Evolutionary conservation across 2,329 filamentous ascomycete species (phyloP), one percentile per base, ranked within the genome.

Genomic region (Moelleriella libera): DNA sequence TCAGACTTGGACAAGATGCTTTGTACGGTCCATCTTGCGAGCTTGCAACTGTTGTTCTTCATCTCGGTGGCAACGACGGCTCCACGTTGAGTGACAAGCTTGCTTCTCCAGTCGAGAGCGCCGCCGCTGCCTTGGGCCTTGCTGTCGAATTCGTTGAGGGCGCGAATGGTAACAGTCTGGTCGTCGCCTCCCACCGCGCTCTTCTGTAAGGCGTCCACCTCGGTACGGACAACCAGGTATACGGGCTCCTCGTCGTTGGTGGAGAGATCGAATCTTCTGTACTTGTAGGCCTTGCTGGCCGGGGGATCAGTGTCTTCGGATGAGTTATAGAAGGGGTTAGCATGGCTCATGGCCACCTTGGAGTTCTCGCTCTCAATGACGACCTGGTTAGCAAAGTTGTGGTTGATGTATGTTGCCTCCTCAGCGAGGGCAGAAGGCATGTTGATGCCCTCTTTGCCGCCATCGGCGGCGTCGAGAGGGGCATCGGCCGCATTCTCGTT

Each of bases 1-100:
- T 98, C 92, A n/a, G 92, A 89, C 71, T 89, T 89, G 64, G 90
- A 89, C 49, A 98, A 80, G 61, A 98, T 96, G 62, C 85, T 87
- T 75, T 98, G 92, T 42, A 90, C 88, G 32, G 92, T 95, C 92
- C 92, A 98, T 65, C 92, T 78, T 49, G 92, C 92, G 53, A 98
- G 82, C 76, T 98, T 98, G 84, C 88, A 94, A 63, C 82, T 88
- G 79, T 98, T 98, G 80, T 98, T 98, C 86, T 98, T 98, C 92
- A 98, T 98, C 74, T 98, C 92, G 10, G 92, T 98, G 21, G 92
- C 92, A 30, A 98, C 85, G 42, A 98, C 90, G 49, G 92, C 92
- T 80, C 92, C 92, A 60, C 92, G 85, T 73, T 96, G 89, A 58
- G 83, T 88, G 54, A 86, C 85, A 51, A 98, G 79, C 78, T 98